Conservation (phyloP, 768 basidiomycete genomes). For the Panus rudis region DNA sequence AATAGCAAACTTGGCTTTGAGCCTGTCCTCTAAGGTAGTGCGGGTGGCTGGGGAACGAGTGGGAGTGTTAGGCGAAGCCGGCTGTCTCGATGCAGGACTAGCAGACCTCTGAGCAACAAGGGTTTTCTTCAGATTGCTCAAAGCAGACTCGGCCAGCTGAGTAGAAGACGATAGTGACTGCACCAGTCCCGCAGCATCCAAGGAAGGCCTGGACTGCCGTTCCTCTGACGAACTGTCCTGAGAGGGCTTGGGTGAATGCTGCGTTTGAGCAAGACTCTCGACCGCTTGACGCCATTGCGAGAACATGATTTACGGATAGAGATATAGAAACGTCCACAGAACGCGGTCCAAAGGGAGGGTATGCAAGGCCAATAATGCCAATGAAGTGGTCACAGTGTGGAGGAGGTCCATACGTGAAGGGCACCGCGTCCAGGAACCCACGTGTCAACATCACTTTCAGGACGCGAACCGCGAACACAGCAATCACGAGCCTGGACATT, state of each 20-base stretch:
- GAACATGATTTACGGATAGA: constrained; percentile 45
- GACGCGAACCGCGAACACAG: not conserved
- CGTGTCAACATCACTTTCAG: not conserved
- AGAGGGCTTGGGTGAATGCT: constrained; percentile 29
- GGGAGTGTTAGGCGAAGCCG: constrained; percentile 16
- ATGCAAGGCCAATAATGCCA: too few species aligned
- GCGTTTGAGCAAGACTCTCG: constrained; percentile 52
- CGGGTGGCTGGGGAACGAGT: constrained; percentile 31
- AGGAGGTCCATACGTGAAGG: too few species aligned
- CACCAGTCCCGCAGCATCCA: constrained; percentile 11
- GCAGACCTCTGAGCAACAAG: constrained; percentile 44
- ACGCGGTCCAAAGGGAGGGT: not conserved
- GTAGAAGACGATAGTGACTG: constrained; percentile 39
- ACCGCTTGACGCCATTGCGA: constrained; percentile 68
- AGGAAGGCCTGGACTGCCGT: constrained; percentile 18
- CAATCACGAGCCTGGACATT: not conserved
- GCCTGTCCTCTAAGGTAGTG: constrained; percentile 65
- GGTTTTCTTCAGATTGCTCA: constrained; percentile 58
- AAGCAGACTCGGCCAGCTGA: constrained; percentile 55
- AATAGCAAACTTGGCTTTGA: constrained; percentile 58
- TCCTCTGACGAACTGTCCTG: constrained; percentile 24
- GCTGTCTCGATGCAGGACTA: constrained; percentile 28
- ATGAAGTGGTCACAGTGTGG: too few species aligned
- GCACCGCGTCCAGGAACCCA: too few species aligned
- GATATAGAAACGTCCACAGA: not conserved